Conservation (phyloP, 805 yeast genomes). For the Cyberlindnera mycetangii region DNA sequence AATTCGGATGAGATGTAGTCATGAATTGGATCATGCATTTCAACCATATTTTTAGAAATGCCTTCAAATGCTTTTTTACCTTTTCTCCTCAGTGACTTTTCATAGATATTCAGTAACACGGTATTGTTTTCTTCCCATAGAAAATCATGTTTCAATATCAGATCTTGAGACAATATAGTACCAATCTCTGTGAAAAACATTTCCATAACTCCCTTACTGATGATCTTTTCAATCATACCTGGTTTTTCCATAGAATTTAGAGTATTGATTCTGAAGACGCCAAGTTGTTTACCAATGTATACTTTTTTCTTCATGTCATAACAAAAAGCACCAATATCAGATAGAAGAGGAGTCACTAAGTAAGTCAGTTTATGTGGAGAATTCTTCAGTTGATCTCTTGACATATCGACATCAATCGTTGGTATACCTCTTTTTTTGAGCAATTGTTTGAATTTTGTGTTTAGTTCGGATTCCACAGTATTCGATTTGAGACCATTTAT, state of each 20-base stretch:
- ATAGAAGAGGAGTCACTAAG: constrained; percentile 58
- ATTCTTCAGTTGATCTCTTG: constrained; percentile 35
- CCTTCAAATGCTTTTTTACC: constrained; percentile 28
- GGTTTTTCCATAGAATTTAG: constrained; percentile 88
- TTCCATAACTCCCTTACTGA: constrained; percentile 38
- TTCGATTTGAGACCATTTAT: constrained; percentile 71
- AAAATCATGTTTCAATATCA: constrained; percentile 67
- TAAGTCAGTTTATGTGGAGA: constrained; percentile 44
- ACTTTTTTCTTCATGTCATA: constrained; percentile 61
- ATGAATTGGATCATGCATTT: constrained; percentile 83
- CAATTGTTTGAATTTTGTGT: constrained; percentile 57
- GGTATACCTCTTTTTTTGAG: constrained; percentile 36
- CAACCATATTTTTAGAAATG: constrained; percentile 40
- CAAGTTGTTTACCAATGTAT: constrained; percentile 75
- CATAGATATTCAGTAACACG: constrained; percentile 76
- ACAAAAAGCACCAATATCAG: constrained; percentile 81
- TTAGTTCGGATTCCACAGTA: constrained; percentile 68
- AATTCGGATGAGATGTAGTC: constrained; percentile 76
- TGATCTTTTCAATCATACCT: constrained; percentile 65
- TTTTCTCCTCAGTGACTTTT: constrained; percentile 32
- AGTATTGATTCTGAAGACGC: constrained; percentile 86
- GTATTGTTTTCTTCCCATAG: constrained; percentile 95
- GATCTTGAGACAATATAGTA: constrained; percentile 39
- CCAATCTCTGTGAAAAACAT: constrained; percentile 35
- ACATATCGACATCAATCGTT: constrained; percentile 36